A percentile compares a stretch with the other conserved stretches of the same genome.
phyloP scores from a whole-genome alignment of 805 yeast species.

The Sugiyamaella marilandica region DNA sequence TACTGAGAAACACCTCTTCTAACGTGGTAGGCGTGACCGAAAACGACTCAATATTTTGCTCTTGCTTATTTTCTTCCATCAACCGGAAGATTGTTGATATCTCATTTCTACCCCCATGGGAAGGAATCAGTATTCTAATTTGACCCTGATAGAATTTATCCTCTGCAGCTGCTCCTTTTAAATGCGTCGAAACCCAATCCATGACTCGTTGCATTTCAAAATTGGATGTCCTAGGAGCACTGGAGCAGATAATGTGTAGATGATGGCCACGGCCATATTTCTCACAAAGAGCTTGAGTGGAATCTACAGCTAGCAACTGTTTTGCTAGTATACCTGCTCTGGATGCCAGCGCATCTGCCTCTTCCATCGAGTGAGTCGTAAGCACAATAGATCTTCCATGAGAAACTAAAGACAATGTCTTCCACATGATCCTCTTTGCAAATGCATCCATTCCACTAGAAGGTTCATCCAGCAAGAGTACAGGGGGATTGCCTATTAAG shows the following conservation, averaged over 20 bases:
- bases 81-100: constrained; percentile 20
- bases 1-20: constrained; percentile 33
- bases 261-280: constrained; percentile 30
- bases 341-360: constrained; percentile 34
- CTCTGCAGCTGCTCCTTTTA: constrained; percentile 27
- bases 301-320: constrained; percentile 32
- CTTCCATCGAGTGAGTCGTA: constrained; percentile 38
- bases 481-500: constrained; percentile 35
- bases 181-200: constrained; percentile 21
- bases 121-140: constrained; percentile 28
- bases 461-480: constrained; percentile 36
- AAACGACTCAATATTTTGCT: constrained; percentile 28
- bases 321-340: constrained; percentile 34
- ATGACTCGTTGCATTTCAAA: constrained; percentile 27
- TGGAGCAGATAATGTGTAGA: constrained; percentile 28
- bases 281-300: constrained; percentile 26
- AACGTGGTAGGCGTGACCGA: constrained; percentile 30
- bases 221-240: constrained; percentile 27
- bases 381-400: constrained; percentile 32
- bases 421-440: constrained; percentile 37
- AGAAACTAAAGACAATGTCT: constrained; percentile 30
- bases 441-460: constrained; percentile 38
- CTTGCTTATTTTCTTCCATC: constrained; percentile 17
- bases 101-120: constrained; percentile 11
- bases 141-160: constrained; percentile 33